These are phyloP conservation scores for Plicaturopsis crispa DNA, from an alignment of 768 basidiomycete species.

Conservation along the genomic window DNA sequence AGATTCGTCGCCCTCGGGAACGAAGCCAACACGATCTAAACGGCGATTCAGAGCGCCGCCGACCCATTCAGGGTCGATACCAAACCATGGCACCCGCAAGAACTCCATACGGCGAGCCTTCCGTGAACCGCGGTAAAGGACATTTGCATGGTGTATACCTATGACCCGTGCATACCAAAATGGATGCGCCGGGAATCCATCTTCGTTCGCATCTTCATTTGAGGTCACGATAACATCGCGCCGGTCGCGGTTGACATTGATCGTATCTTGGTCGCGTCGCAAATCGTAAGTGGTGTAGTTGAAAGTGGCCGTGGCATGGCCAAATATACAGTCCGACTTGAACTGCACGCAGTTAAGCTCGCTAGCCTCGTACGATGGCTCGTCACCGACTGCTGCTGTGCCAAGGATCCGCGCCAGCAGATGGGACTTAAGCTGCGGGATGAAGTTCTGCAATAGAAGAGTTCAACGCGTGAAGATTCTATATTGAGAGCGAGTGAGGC, in stretches of 20 bases:
- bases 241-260: conserved; percentile 6
- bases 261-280: conserved; percentile 8
- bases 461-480: neutral
- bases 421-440: conserved; percentile 6
- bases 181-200: no score
- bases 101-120: conserved; percentile 1
- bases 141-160: neutral
- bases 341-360: neutral
- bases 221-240: conserved; percentile 9
- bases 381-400: conserved; percentile 1
- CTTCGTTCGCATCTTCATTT: conserved; percentile 1
- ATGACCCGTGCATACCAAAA: conserved; percentile 11
- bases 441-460: conserved; percentile 6
- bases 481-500: neutral
- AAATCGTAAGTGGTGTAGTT: conserved; percentile 17
- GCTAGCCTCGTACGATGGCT: neutral
- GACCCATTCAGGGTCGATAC: neutral
- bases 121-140: neutral
- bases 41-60: neutral
- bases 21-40: conserved; percentile 1
- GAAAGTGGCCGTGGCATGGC: conserved; percentile 6
- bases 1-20: neutral
- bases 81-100: conserved; percentile 9
- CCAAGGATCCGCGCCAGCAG: conserved; percentile 4
- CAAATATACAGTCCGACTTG: conserved; percentile 1